These are phyloP conservation scores for Rhododendron vialii DNA, from an alignment of 148 eudicot genomes.

Conservation along the genomic window DNA sequence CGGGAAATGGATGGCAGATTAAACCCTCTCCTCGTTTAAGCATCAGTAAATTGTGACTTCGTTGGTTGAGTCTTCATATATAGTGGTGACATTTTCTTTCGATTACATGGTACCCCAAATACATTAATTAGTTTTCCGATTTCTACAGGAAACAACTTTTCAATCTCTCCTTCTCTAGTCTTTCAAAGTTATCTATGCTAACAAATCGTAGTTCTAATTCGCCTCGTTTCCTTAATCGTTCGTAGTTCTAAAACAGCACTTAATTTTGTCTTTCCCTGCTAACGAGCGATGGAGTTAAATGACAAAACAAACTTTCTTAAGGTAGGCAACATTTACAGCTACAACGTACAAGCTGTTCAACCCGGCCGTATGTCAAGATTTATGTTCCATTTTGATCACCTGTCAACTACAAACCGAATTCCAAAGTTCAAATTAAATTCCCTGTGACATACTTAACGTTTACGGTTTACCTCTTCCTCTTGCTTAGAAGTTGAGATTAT, in stretches of 20 bases:
- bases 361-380: background rate
- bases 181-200: background rate
- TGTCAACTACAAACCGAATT: background rate
- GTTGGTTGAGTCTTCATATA: background rate
- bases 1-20: background rate
- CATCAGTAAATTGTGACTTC: background rate
- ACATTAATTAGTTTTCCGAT: background rate
- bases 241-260: too few species aligned
- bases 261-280: background rate
- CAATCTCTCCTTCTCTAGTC: background rate
- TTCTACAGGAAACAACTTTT: background rate
- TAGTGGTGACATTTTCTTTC: too few species aligned
- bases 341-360: background rate
- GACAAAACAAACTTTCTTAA: background rate
- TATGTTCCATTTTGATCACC: background rate
- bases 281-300: background rate
- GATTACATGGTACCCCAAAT: too few species aligned
- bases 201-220: background rate
- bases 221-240: background rate
- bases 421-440: background rate
- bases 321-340: background rate
- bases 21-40: background rate
- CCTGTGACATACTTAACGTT: background rate
- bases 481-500: background rate
- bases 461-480: background rate